Evolutionary conservation across 768 basidiomycete genomes (phyloP).

Genomic region (Boletus rubescentipes): DNA sequence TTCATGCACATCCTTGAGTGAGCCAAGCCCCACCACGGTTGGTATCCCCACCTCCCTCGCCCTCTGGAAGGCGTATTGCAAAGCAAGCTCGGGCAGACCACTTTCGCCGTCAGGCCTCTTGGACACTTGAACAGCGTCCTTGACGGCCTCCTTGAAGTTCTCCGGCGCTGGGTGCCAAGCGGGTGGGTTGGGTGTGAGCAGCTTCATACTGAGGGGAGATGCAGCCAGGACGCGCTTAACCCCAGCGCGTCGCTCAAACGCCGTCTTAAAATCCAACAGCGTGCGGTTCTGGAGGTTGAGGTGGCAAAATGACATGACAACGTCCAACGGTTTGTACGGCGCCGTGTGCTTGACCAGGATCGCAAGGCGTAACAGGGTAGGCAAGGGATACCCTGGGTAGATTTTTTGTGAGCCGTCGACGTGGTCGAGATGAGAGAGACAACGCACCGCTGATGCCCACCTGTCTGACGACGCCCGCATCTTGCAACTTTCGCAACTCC

Average conservation of each 20-base stretch:
- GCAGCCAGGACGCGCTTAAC: conserved; percentile 72
- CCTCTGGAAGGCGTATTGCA: conserved; percentile 65
- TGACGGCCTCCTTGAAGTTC: conserved; percentile 43
- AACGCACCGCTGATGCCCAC: conserved; percentile 77
- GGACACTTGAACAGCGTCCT: conserved; percentile 33
- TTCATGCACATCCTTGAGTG: conserved; percentile 71
- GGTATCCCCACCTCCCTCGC: conserved; percentile 50
- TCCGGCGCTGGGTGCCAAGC: conserved; percentile 78
- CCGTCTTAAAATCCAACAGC: conserved; percentile 52
- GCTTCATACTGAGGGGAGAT: conserved; percentile 83
- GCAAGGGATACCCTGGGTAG: conserved; percentile 68
- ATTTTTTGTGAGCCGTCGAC: background rate
- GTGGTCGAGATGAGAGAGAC: background rate
- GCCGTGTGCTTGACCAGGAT: conserved; percentile 66
- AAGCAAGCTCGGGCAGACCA: conserved; percentile 58
- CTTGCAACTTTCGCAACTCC: conserved; percentile 65
- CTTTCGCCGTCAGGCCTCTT: conserved; percentile 41
- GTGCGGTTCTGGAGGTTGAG: conserved; percentile 72
- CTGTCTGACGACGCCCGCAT: conserved; percentile 66
- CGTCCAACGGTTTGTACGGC: conserved; percentile 72
- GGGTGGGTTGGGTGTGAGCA: conserved; percentile 59
- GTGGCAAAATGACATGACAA: conserved; percentile 80
- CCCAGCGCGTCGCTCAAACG: conserved; percentile 60
- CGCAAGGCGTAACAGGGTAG: conserved; percentile 80
- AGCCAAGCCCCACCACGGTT: conserved; percentile 71